phyloP scores from a whole-genome alignment of 2,329 filamentous ascomycete species.

The Colletotrichum cordylinicola region DNA sequence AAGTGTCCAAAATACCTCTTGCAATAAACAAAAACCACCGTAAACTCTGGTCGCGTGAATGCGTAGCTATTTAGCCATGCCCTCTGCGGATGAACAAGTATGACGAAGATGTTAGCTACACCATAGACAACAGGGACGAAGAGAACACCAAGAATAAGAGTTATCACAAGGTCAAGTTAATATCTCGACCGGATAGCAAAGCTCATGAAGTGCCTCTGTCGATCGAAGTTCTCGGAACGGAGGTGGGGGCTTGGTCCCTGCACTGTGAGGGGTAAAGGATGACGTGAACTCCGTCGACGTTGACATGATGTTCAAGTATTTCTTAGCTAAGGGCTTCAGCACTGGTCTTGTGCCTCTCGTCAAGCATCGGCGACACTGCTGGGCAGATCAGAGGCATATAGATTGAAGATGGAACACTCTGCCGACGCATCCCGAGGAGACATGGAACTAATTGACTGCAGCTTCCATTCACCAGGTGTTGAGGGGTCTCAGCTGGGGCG shows the following conservation, averaged over 20 bases:
- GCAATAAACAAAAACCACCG: neutral
- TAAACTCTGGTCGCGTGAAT: neutral
- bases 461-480: neutral
- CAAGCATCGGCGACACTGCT: neutral
- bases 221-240: neutral
- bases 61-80: neutral
- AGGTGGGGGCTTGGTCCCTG: conserved; percentile 1
- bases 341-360: neutral
- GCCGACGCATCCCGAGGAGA: neutral
- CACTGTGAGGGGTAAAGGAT: conserved; percentile 24
- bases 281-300: conserved; percentile 13
- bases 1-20: neutral
- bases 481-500: neutral
- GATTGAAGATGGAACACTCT: neutral
- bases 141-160: accelerated
- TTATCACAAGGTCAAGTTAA: accelerated
- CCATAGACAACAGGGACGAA: neutral
- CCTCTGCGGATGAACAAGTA: neutral
- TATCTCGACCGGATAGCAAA: neutral
- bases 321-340: neutral
- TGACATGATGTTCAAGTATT: neutral
- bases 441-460: neutral
- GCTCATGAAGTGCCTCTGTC: neutral
- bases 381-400: neutral
- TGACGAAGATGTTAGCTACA: accelerated